Evolutionary conservation across 352 stramenopile genomes (phyloP), one percentile per base, ranked within the genome.

Genomic region (Pythium guiyangense): DNA sequence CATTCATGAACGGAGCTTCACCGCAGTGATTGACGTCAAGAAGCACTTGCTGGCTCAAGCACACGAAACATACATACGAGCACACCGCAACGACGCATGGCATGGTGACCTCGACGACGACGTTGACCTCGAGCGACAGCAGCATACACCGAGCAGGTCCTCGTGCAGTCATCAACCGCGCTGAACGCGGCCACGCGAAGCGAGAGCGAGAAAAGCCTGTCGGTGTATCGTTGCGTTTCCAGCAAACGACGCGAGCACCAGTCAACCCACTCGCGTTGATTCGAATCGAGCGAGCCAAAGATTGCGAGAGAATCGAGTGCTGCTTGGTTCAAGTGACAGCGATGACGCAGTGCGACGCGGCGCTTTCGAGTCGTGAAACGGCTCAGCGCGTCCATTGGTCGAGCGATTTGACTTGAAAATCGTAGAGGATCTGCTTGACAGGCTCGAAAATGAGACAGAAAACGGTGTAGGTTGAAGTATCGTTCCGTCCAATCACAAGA

Each of bases 321-420:
- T 43, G 37, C 37, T 43, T 43, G 37, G 14, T 71, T 70, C 68
- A 76, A 76, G 45, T 60, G 18, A n/a, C 52, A 43, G 18, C 42
- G 59, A 60, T 76, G 68, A 70, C 68, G 70, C 68, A 43, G 61
- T 59, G 52, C 62, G 66, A 77, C 63, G 66, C 64, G 70, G 27
- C 55, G 45, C 34, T 46, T 45, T 20, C 39, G 43, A 51, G 26
- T 62, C 35, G 27, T 53, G 50, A 25, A 60, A 52, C 52, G 25
- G 45, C 3, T 60, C 44, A 0, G 5, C 37, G 37, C 37, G 17
- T 43, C 17, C 37, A 43, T 43, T 43, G 37, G 37, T 9, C 37
- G 17, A 43, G 14, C 37, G 4, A 20, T 20, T 20, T n/a, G 37
- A 43, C 14, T n/a, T 17, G 37, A 1, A 20, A 3, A n/a, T 43